phyloP scores from a whole-genome alignment of 1,284 basidiomycete genomes.

The Exobasidium cylindrosporum region DNA sequence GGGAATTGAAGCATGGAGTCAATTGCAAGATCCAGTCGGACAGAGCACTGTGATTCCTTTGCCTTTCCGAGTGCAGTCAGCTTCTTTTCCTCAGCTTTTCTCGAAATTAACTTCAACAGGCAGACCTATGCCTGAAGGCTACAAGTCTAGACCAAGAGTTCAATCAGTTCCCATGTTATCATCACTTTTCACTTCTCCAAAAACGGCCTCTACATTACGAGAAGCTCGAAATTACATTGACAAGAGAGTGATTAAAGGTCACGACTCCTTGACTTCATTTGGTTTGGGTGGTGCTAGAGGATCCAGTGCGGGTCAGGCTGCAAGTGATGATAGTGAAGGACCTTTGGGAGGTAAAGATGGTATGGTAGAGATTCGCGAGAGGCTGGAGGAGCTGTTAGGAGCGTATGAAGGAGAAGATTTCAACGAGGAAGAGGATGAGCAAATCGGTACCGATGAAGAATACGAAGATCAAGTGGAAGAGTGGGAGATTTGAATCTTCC shows the following conservation, averaged over 20 bases:
- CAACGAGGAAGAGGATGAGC: conserved; percentile 27
- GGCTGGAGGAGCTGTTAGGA: conserved; percentile 38
- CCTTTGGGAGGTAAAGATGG: conserved; percentile 32
- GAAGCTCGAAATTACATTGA: conserved; percentile 2
- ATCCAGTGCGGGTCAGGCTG: conserved; percentile 13
- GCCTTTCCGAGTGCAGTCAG: neutral
- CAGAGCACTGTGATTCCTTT: neutral
- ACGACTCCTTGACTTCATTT: conserved; percentile 29
- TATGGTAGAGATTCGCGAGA: conserved; percentile 42
- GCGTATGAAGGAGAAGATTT: conserved; percentile 29
- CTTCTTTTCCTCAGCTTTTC: conserved; percentile 10
- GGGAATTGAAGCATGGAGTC: conserved; percentile 23
- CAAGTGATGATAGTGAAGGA: conserved; percentile 23
- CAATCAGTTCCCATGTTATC: conserved; percentile 8
- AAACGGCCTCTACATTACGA: neutral
- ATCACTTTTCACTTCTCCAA: conserved; percentile 3
- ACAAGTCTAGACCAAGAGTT: neutral
- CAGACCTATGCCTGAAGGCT: conserved; percentile 4
- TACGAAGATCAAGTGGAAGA: conserved; percentile 31
- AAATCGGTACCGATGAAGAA: conserved; percentile 41
- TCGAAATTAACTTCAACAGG: neutral
- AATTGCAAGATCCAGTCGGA: neutral
- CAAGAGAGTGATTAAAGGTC: conserved; percentile 20
- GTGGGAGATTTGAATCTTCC: conserved; percentile 2
- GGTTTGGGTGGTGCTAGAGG: conserved; percentile 27